Conservation (phyloP, 2,329 filamentous ascomycete genomes). For the Hypoxylon sp. region DNA sequence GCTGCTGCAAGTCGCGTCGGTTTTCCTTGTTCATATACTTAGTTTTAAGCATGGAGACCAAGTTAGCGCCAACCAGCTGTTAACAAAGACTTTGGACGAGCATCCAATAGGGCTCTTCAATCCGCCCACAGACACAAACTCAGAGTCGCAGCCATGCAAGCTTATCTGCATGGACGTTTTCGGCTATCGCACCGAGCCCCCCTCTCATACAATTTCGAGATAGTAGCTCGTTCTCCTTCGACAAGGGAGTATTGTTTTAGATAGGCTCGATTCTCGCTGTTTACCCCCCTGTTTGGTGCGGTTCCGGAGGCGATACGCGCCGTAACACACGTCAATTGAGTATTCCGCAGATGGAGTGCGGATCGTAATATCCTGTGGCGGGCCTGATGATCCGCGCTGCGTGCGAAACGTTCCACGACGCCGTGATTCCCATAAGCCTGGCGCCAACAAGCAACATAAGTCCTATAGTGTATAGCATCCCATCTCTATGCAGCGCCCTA, state of each 20-base stretch:
- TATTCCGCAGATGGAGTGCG: slow-evolving; percentile 27
- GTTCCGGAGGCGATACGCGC: slow-evolving; percentile 28
- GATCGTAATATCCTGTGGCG: slow-evolving; percentile 31
- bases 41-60: slow-evolving; percentile 29
- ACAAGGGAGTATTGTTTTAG: slow-evolving; percentile 23
- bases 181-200: slow-evolving; percentile 39
- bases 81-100: slow-evolving; percentile 20
- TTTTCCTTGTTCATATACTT: slow-evolving; percentile 31
- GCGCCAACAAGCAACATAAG: slow-evolving; percentile 30
- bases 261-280: slow-evolving; percentile 22
- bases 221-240: slow-evolving; percentile 15
- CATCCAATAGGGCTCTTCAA: slow-evolving; percentile 33
- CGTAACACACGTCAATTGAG: slow-evolving; percentile 28
- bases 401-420: slow-evolving; percentile 41
- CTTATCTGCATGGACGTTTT: slow-evolving; percentile 47
- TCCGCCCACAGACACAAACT: slow-evolving; percentile 30
- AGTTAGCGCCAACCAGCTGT: slow-evolving; percentile 29
- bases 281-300: slow-evolving; percentile 33
- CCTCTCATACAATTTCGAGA: slow-evolving; percentile 17
- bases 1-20: slow-evolving; percentile 29
- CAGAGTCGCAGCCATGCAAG: slow-evolving; percentile 38
- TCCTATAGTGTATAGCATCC: slow-evolving; percentile 9
- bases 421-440: slow-evolving; percentile 28
- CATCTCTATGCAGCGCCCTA: slow-evolving; percentile 22
- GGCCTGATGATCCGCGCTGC: slow-evolving; percentile 40